phyloP scores from a whole-genome alignment of 164 flowering plant species.

The Dillenia turbinata region DNA sequence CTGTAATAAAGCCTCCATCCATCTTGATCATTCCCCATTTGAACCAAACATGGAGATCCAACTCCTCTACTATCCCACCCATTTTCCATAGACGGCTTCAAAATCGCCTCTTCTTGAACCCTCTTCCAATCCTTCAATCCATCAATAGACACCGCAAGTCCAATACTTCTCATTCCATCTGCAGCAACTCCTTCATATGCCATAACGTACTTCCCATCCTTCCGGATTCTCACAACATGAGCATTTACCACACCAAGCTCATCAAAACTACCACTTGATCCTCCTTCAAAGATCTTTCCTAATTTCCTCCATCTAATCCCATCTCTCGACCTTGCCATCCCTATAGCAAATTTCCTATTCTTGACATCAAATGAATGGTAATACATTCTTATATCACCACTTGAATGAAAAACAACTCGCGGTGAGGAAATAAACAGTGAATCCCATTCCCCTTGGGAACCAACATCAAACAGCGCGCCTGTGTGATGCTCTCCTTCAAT shows the following conservation, averaged over 20 bases:
- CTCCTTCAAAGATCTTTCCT: constrained; percentile 68
- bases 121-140: constrained; percentile 74
- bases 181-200: constrained; percentile 72
- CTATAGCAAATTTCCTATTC: constrained; percentile 41
- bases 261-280: constrained; percentile 47
- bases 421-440: constrained; percentile 55
- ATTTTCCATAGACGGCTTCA: constrained; percentile 29
- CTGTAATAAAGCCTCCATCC: constrained; percentile 85
- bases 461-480: constrained; percentile 76
- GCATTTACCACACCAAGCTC: constrained; percentile 57
- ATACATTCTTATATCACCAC: constrained; percentile 78
- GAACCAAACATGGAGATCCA: constrained; percentile 69
- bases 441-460: constrained; percentile 63
- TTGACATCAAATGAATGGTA: constrained; percentile 67
- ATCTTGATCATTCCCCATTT: constrained; percentile 55
- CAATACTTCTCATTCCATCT: constrained; percentile 62
- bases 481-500: constrained; percentile 90
- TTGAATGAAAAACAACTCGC: constrained; percentile 54
- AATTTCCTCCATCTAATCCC: constrained; percentile 86
- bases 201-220: constrained; percentile 66
- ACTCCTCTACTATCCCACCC: constrained; percentile 69
- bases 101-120: constrained; percentile 30
- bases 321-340: constrained; percentile 81
- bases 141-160: constrained; percentile 64
- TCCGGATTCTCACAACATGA: constrained; percentile 39